Conservation (phyloP, 2,329 filamentous ascomycete species). For the Emergomyces orientalis region DNA sequence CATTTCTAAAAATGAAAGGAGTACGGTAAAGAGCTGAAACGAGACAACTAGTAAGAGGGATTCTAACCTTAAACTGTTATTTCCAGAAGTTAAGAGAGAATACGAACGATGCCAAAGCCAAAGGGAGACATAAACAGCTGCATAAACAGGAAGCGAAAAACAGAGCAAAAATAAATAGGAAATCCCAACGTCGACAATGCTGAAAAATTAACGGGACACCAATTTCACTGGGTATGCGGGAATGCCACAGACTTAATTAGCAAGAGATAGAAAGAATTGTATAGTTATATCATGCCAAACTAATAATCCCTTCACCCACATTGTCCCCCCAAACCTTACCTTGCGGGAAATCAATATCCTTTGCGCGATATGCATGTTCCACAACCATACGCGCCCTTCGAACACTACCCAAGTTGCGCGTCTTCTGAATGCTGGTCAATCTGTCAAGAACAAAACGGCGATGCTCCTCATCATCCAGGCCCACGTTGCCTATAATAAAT, state of each 20-base stretch:
- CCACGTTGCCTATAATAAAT: slow-evolving; percentile 21
- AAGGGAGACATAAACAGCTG: too few relatives aligned
- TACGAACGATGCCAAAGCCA: too few relatives aligned
- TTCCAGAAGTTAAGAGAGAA: too few relatives aligned
- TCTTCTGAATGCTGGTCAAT: slow-evolving; percentile 18
- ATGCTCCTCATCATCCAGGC: slow-evolving; percentile 20
- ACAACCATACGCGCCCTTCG: slow-evolving; percentile 18
- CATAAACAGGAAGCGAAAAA: background rate
- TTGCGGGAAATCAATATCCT: slow-evolving; percentile 13
- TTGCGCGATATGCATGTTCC: slow-evolving; percentile 18
- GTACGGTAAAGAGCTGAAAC: too few relatives aligned
- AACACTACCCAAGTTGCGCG: slow-evolving; percentile 25
- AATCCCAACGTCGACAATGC: background rate
- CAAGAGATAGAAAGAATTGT: background rate
- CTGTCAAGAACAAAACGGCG: slow-evolving; percentile 25
- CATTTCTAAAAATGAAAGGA: background rate
- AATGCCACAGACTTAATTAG: too few relatives aligned
- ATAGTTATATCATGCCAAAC: slow-evolving; percentile 12
- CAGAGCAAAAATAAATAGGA: background rate
- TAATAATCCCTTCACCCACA: slow-evolving; percentile 9
- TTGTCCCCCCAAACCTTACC: slow-evolving; percentile 13
- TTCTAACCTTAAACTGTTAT: too few relatives aligned
- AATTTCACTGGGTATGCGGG: background rate
- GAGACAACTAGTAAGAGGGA: too few relatives aligned
- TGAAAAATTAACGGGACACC: background rate